phyloP scores from a whole-genome alignment of 805 yeast genomes.

The Yamadazyma takamatsuzukensis region DNA sequence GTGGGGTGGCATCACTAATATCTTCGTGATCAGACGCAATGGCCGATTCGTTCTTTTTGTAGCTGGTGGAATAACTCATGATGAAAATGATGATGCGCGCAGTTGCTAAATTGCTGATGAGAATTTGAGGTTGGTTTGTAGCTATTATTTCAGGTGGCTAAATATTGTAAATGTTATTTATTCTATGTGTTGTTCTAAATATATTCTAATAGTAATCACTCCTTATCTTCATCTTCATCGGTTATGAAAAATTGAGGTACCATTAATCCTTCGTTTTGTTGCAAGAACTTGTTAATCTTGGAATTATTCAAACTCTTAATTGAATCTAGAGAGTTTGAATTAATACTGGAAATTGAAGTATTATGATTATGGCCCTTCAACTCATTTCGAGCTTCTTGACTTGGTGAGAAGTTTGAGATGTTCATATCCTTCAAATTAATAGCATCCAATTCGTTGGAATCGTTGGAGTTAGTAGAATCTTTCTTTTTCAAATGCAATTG shows the following conservation, averaged over 20 bases:
- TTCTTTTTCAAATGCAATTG: too few species aligned
- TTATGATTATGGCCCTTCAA: neutral
- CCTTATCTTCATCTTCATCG: conserved; percentile 10
- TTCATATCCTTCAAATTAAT: too few species aligned
- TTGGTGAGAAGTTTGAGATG: too few species aligned
- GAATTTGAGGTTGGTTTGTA: neutral
- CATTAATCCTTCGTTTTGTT: conserved; percentile 10
- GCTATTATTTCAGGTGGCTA: neutral
- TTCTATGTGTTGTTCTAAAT: too few species aligned
- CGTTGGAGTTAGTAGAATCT: too few species aligned
- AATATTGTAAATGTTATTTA: neutral
- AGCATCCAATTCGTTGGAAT: neutral
- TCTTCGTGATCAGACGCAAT: conserved; percentile 36
- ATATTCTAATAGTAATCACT: too few species aligned
- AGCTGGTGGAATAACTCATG: conserved; percentile 17
- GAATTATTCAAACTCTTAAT: conserved; percentile 6
- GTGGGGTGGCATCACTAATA: conserved; percentile 18
- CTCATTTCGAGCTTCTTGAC: neutral
- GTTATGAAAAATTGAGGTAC: conserved; percentile 13
- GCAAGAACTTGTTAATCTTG: conserved; percentile 12
- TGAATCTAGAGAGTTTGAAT: conserved; percentile 11
- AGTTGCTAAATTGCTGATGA: conserved; percentile 1
- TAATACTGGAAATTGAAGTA: conserved; percentile 5
- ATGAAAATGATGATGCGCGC: conserved; percentile 2
- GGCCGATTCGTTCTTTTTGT: conserved; percentile 28